Evolutionary conservation across 176 grass and related monocot genomes (phyloP), one percentile per base, ranked within the genome.

Genomic region (Musa itinerans): DNA sequence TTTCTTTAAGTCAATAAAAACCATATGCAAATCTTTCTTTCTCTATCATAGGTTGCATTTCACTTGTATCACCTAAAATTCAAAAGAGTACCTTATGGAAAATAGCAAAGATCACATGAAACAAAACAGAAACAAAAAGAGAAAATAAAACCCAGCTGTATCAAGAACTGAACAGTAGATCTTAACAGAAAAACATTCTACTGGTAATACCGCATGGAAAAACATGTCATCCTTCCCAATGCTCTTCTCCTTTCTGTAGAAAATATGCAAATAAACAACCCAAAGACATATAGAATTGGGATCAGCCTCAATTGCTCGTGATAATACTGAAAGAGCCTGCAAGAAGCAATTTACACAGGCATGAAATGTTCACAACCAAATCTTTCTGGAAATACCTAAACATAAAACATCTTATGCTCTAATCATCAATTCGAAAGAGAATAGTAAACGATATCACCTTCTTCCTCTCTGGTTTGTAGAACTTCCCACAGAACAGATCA

Each of bases 151-250:
- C 15, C 20, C 52, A 74, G 20, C 12, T 29, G 17, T n/a, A 62
- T 13, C 1, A 7, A 62, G 48, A 50, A 76, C 3, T 26, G 25
- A 55, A 82, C 82, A 43, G 0, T 43, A 43, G 4, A 43, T 43
- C 34, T 23, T 74, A 80, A 77, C 72, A 43, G 70, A 34, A 57
- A 79, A 80, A 69, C 77, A 22, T 86, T 78, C 55, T 50, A 89
- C 79, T 63, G 85, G 76, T 85, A 74, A 70, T 99, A 99, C 95
- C 90, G 88, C 90, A 83, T 94, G 63, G 20, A 84, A 85, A 83
- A 99, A 94, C 88, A 94, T 94, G 77, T 99, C 95, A 81, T 99
- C 95, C 76, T 94, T 94, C 50, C 88, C 91, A 72, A 94, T 84
- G 74, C 83, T 84, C 77, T 86, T 92, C 81, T 91, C 84, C 78